phyloP scores from a whole-genome alignment of 768 basidiomycete species.

The Serendipita vermifera region DNA sequence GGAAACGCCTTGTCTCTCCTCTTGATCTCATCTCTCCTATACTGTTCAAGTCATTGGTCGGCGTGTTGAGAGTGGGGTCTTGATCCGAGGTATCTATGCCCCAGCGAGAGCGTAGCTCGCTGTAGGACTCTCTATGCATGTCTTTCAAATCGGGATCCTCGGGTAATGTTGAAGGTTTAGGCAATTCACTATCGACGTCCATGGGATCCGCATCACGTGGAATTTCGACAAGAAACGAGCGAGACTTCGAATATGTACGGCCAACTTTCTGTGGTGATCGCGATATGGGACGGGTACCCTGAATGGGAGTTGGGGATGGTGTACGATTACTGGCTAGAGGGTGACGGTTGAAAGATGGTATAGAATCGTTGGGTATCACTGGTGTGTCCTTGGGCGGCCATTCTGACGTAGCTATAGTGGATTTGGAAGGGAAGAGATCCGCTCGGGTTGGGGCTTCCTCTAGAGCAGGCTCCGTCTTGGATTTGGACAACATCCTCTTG shows the following conservation, averaged over 20 bases:
- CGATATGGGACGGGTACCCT: neutral
- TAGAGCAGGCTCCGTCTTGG: neutral
- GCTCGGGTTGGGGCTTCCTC: neutral
- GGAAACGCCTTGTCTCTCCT: slow-evolving; percentile 64
- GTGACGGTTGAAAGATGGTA: neutral
- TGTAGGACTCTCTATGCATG: slow-evolving; percentile 53
- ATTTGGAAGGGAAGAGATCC: neutral
- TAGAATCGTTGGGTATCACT: too few species aligned
- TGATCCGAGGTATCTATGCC: slow-evolving; percentile 67
- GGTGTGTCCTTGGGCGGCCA: too few species aligned
- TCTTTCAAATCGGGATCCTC: neutral
- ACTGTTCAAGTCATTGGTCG: slow-evolving; percentile 17
- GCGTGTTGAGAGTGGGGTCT: slow-evolving; percentile 19
- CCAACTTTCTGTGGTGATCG: neutral
- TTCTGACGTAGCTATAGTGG: too few species aligned
- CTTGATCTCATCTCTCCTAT: slow-evolving; percentile 70
- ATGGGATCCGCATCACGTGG: neutral
- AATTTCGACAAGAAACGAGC: neutral
- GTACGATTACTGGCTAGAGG: slow-evolving; percentile 4
- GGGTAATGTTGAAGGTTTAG: neutral
- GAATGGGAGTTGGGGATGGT: neutral
- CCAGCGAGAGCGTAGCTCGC: slow-evolving; percentile 61
- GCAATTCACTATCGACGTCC: neutral
- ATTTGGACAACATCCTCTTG: slow-evolving; percentile 5
- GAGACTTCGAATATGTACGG: slow-evolving; percentile 7